Base-by-base conservation (phyloP, 192 early-diverging fungal genomes). In the Podochytrium sp. region DNA sequence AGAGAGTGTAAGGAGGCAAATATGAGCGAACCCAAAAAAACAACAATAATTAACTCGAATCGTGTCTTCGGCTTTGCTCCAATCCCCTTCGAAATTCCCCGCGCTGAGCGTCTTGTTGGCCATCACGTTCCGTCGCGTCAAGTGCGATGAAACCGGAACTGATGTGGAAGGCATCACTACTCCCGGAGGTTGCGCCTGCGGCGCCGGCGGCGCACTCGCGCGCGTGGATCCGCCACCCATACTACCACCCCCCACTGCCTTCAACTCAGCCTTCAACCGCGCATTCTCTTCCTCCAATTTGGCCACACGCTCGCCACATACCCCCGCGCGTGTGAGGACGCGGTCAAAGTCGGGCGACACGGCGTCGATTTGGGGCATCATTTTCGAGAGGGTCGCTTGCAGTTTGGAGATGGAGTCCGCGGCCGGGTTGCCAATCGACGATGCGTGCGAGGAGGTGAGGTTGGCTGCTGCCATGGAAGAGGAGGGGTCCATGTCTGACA, bases 331-430 rank as follows among this genome's bases (percentile, higher is more conserved):
- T 6, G 49, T 39, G 30, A 85, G 5, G 23, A 79, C 57, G 52
- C 71, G 50, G 37, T 85, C 84, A 74, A 85, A 85, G 25, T 85
- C 84, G 16, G 43, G n/a, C 1, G 53, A 5, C 39, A 79, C 77
- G 4, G 51, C 43, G 40, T 85, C 81, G 16, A 85, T 52, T 57
- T 85, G 81, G 33, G 65, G 63, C 16, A 72, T 50, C 81, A 85
- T 83, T 65, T 80, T 85, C 32, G 78, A 57, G 71, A 85, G 81
- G 10, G 84, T 83, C 12, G 81, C 77, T 38, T 78, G 78, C 2
- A 85, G 74, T 55, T 85, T 85, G 0, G 81, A 76, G 18, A 85
- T 78, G 0, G 77, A 73, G 35, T 85, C 78, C 1, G 40, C 34
- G 1, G 55, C 52, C n/a, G 32, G 47, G 16, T 38, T 63, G 30